These are phyloP conservation scores for Nosema muscidifuracis DNA, from an alignment of 371 early-diverging fungal genomes.

Conservation along the genomic window DNA sequence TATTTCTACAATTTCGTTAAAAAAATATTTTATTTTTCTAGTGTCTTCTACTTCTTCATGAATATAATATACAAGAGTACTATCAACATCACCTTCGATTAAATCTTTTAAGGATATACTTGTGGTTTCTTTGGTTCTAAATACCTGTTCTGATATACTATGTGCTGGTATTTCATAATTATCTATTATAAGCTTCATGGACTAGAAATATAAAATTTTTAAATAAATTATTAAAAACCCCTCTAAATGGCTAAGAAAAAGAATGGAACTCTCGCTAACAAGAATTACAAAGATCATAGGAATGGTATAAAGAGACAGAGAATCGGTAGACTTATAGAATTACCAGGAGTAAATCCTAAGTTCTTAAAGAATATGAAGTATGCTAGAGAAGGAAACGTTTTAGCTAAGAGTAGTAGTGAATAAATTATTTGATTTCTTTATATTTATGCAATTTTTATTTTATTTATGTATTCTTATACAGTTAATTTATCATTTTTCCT, in stretches of 20 bases:
- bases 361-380: not conserved
- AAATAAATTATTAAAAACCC: slow-evolving; percentile 35
- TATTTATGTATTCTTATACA: too few species aligned
- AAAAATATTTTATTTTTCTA: slow-evolving; percentile 27
- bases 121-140: not conserved
- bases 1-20: slow-evolving; percentile 39
- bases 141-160: slow-evolving; percentile 3
- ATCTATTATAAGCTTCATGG: slow-evolving; percentile 30
- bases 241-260: slow-evolving; percentile 80
- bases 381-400: not conserved
- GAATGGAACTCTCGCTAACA: slow-evolving; percentile 99
- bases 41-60: slow-evolving; percentile 64
- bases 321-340: not conserved
- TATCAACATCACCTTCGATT: not conserved
- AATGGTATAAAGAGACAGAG: slow-evolving; percentile 63
- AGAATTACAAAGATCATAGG: slow-evolving; percentile 66
- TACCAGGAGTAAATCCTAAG: slow-evolving; percentile 6
- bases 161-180: slow-evolving; percentile 19
- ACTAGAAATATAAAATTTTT: not conserved
- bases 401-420: not conserved
- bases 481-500: too few species aligned
- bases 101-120: not conserved
- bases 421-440: not conserved
- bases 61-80: not conserved
- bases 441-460: too few species aligned